Base-by-base conservation (phyloP, 805 yeast genomes). In the Pichia rugopelliculosa region DNA sequence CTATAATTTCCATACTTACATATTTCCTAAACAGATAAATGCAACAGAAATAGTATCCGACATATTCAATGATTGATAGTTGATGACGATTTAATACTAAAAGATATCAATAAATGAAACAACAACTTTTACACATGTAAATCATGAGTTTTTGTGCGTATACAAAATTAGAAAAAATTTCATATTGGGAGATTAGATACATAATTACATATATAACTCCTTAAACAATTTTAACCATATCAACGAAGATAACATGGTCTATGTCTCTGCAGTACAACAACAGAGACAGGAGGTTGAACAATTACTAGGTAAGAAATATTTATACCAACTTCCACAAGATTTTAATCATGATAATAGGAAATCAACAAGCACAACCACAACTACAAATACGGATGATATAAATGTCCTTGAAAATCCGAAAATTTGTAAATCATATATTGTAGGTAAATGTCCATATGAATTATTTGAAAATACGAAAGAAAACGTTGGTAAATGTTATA, bases 21-120 rank as follows among this genome's bases (percentile, higher is more conserved):
- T 87, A 64, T 90, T 90, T 4, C 97, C 97, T 23, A 88, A 71
- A 59, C 97, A 90, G 1, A 89, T 91, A 62, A 90, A 89, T 0
- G 95, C 96, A 11, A 90, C 95, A 21, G 50, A 54, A 24, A 60
- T 53, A 10, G 38, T 36, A n/a, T 23, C 41, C 13, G 50, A 22
- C 52, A 46, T 53, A 37, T 3, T 18, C 27, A 6, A n/a, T n/a
- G 3, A 15, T 30, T 13, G 2, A 6, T 30, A 30, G 1, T n/a
- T n/a, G n/a, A n/a, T n/a, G n/a, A n/a, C n/a, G n/a, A n/a, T n/a
- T n/a, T n/a, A n/a, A n/a, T n/a, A n/a, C n/a, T n/a, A n/a, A n/a
- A n/a, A n/a, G n/a, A n/a, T n/a, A n/a, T n/a, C n/a, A n/a, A n/a
- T n/a, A n/a, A n/a, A n/a, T n/a, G n/a, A n/a, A n/a, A n/a, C n/a